Conservation (phyloP, 768 basidiomycete species). For the Wakefieldia striispora region DNA sequence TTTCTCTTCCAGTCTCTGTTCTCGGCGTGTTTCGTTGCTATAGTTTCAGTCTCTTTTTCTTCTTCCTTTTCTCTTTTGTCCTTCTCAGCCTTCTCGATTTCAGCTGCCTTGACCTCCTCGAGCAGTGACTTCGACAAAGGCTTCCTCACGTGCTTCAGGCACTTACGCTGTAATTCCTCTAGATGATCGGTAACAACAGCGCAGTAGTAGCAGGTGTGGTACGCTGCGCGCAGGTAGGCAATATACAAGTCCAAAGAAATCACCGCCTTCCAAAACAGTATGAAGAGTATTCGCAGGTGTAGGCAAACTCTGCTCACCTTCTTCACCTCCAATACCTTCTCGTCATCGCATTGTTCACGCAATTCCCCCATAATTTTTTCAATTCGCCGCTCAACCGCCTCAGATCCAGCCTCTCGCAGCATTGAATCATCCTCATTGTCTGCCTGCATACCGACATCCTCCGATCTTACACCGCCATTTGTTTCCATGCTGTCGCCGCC, state of each 20-base stretch:
- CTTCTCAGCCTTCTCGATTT: constrained; percentile 44
- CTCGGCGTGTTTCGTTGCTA: constrained; percentile 37
- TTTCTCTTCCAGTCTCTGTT: constrained; percentile 59
- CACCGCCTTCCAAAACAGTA: constrained; percentile 51
- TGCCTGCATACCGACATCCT: constrained; percentile 33
- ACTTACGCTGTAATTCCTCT: constrained; percentile 95
- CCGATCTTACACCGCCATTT: constrained; percentile 27
- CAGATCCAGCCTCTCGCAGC: constrained; percentile 64
- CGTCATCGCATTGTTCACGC: constrained; percentile 65
- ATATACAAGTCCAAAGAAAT: constrained; percentile 90
- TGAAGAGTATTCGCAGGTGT: constrained; percentile 17
- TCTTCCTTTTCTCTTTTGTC: constrained; percentile 48
- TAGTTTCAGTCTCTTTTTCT: constrained; percentile 38
- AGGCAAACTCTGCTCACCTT: constrained; percentile 50
- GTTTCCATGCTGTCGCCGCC: constrained; percentile 23
- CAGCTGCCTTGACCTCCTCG: constrained; percentile 60
- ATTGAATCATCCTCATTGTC: constrained; percentile 47
- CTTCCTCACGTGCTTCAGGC: constrained; percentile 87
- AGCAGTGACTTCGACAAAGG: constrained; percentile 59
- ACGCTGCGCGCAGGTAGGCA: constrained; percentile 89
- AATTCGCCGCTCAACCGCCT: constrained; percentile 79
- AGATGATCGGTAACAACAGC: constrained; percentile 87
- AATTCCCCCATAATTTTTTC: constrained; percentile 73
- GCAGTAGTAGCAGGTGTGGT: constrained; percentile 98
- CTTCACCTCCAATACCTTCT: constrained; percentile 63